Conservation (phyloP, 441 rosid species). For the Mallotus japonicus region DNA sequence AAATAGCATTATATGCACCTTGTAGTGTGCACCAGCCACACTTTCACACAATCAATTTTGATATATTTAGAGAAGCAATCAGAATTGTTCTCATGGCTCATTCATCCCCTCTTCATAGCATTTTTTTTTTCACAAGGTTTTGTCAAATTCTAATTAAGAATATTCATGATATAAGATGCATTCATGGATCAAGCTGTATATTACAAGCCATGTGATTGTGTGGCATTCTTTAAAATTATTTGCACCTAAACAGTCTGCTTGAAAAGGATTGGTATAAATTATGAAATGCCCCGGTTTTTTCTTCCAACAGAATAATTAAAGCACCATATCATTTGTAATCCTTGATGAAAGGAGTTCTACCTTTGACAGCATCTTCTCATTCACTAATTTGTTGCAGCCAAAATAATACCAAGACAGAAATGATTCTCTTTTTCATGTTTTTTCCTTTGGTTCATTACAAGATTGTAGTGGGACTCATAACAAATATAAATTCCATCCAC, state of each 20-base stretch:
- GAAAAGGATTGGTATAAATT: background rate
- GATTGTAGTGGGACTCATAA: background rate
- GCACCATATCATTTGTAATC: background rate
- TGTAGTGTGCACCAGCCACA: background rate
- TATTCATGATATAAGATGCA: background rate
- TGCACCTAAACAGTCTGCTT: background rate
- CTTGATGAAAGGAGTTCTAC: background rate
- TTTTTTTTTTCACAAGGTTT: background rate
- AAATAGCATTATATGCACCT: background rate
- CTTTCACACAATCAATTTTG: background rate
- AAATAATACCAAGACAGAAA: background rate
- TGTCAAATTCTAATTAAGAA: background rate
- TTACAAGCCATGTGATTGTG: background rate
- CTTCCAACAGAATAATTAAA: background rate
- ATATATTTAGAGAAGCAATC: background rate
- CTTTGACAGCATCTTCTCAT: background rate
- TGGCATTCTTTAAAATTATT: background rate
- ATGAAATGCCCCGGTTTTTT: background rate
- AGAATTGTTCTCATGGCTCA: background rate
- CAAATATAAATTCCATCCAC: background rate
- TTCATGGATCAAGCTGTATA: background rate
- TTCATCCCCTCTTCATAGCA: background rate
- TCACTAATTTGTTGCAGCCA: background rate
- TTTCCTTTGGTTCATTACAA: background rate
- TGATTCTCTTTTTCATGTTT: background rate